Evolutionary conservation across 805 yeast genomes (phyloP).

Genomic region (Wickerhamia fluorescens): DNA sequence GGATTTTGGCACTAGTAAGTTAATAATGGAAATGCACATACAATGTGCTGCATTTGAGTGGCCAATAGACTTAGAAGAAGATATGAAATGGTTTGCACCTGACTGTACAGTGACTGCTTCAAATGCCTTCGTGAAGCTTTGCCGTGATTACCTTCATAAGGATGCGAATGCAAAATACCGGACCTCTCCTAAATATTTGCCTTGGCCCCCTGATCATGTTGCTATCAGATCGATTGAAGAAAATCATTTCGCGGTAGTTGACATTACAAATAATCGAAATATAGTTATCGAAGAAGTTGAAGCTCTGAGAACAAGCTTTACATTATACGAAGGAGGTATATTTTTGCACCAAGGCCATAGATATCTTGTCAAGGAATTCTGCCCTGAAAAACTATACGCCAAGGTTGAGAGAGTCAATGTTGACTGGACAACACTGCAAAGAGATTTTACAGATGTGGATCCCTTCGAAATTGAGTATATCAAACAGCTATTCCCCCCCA

Average conservation of each 20-base stretch:
- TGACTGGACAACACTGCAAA: constrained; percentile 86
- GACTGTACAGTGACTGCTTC: constrained; percentile 10
- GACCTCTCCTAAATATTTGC: constrained; percentile 47
- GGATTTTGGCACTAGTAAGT: constrained; percentile 24
- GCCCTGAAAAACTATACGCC: constrained; percentile 72
- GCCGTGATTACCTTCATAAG: constrained; percentile 30
- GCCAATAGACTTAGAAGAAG: constrained; percentile 53
- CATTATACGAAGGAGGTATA: constrained; percentile 87
- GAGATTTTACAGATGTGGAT: constrained; percentile 92
- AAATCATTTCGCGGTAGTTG: constrained; percentile 81
- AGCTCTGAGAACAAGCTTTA: constrained; percentile 80
- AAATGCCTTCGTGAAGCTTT: constrained; percentile 22
- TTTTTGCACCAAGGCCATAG: constrained; percentile 92
- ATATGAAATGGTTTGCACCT: constrained; percentile 50
- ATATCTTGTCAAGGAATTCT: constrained; percentile 77
- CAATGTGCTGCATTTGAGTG: constrained; percentile 93
- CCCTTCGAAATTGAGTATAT: constrained; percentile 67
- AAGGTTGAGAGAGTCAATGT: constrained; percentile 84
- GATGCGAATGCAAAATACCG: constrained; percentile 25
- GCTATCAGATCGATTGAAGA: constrained; percentile 81
- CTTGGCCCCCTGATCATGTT: constrained; percentile 76
- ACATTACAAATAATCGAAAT: constrained; percentile 70
- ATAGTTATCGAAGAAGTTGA: constrained; percentile 84
- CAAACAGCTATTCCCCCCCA: constrained; percentile 43
- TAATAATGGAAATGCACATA: constrained; percentile 70